phyloP scores from a whole-genome alignment of 176 grass and related monocot genomes.

The Saccharum officinarum region DNA sequence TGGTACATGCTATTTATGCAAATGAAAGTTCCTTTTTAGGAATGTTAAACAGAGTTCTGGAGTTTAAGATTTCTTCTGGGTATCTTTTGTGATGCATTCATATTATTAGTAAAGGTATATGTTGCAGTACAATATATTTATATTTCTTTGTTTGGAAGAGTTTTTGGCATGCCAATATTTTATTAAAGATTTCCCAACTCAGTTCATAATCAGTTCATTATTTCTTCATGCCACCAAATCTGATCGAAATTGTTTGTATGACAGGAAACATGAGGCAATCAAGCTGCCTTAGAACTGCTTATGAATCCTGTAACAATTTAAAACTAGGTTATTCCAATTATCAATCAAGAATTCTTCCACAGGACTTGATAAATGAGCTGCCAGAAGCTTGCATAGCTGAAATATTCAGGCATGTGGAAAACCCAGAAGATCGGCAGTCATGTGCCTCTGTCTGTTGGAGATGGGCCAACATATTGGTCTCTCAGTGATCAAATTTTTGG shows the following conservation, averaged over 20 bases:
- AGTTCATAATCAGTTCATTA: not conserved
- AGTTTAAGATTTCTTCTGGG: not conserved
- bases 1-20: constrained; percentile 6
- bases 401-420: constrained; percentile 23
- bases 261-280: constrained; percentile 27
- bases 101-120: constrained; percentile 12
- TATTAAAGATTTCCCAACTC: not conserved
- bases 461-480: constrained; percentile 14
- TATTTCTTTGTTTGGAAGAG: constrained; percentile 1
- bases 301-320: not conserved
- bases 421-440: constrained; percentile 15
- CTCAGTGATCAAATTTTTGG: constrained; percentile 17
- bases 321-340: not conserved
- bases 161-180: not conserved
- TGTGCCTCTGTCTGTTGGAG: constrained; percentile 7
- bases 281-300: not conserved
- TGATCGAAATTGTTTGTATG: not conserved
- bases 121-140: not conserved
- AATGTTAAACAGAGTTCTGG: not conserved
- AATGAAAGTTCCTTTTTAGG: not conserved
- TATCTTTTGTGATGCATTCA: not conserved
- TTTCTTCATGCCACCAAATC: not conserved
- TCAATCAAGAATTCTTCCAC: not conserved
- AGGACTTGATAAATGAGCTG: constrained; percentile 28
- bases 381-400: constrained; percentile 31